A percentile compares a stretch with the other conserved stretches of the same genome.
phyloP scores from a whole-genome alignment of 768 basidiomycete genomes.

The Leccinum longicurvipes region DNA sequence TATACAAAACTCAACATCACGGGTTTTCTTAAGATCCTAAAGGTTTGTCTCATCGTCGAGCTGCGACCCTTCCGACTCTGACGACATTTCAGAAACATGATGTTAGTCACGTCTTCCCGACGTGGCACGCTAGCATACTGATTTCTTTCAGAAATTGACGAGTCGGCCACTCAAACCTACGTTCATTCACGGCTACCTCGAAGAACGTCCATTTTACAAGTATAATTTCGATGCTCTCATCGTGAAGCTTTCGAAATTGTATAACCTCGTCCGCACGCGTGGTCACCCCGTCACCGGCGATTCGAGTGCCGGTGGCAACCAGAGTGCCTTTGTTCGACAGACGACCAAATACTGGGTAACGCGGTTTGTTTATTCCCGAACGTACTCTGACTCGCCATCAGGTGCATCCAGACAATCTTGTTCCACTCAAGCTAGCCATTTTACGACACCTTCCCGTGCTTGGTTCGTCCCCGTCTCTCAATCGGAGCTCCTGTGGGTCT shows the following conservation, averaged over 20 bases:
- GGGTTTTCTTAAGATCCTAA: slow-evolving; percentile 97
- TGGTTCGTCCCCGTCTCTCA: slow-evolving; percentile 47
- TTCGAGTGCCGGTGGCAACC: slow-evolving; percentile 88
- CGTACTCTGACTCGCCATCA: slow-evolving; percentile 17
- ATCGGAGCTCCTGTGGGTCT: background rate
- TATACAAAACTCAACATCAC: slow-evolving; percentile 98
- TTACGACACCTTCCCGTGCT: slow-evolving; percentile 90
- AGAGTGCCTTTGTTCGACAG: slow-evolving; percentile 97
- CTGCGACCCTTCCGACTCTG: background rate
- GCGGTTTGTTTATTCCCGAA: background rate
- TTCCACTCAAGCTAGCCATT: slow-evolving; percentile 91
- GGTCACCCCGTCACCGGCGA: slow-evolving; percentile 95
- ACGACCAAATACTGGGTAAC: slow-evolving; percentile 98
- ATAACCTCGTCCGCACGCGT: slow-evolving; percentile 91
- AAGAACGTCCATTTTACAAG: slow-evolving; percentile 94
- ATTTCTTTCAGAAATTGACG: slow-evolving; percentile 81
- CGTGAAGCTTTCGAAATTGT: slow-evolving; percentile 91
- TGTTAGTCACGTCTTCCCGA: slow-evolving; percentile 39
- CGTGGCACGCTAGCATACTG: slow-evolving; percentile 7
- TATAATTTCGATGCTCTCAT: slow-evolving; percentile 96
- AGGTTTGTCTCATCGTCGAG: slow-evolving; percentile 44
- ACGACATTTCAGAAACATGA: slow-evolving; percentile 77
- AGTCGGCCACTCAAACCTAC: slow-evolving; percentile 73
- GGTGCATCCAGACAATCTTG: slow-evolving; percentile 92
- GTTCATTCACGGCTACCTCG: slow-evolving; percentile 89